Percentiles rank a stretch among this genome's conserved stretches.
These are phyloP conservation scores for Lichtheimia ramosa DNA, from an alignment of 371 early-diverging fungal species.

Conservation along the genomic window DNA sequence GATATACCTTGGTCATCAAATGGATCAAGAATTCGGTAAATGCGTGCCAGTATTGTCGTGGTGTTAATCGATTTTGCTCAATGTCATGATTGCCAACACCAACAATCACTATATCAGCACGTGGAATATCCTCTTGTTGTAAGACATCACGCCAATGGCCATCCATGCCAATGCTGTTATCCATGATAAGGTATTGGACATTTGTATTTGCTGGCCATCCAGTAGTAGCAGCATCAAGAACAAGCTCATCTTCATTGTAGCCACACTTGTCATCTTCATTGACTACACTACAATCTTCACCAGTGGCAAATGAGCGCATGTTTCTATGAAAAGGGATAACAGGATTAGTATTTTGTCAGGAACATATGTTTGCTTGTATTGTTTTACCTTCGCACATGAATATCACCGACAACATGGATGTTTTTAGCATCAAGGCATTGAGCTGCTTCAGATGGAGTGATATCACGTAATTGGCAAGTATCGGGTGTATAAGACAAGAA, in stretches of 20 bases:
- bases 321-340: not conserved
- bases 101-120: constrained; percentile 33
- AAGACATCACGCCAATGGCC: constrained; percentile 20
- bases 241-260: constrained; percentile 5
- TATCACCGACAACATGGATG: constrained; percentile 39
- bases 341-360: not conserved
- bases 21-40: constrained; percentile 17
- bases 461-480: constrained; percentile 14
- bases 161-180: constrained; percentile 14
- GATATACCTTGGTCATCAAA: constrained; percentile 18
- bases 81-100: constrained; percentile 33
- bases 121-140: constrained; percentile 12
- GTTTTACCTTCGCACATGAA: constrained; percentile 24
- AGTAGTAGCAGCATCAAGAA: constrained; percentile 4
- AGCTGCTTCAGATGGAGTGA: constrained; percentile 8
- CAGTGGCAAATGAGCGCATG: not conserved
- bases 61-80: constrained; percentile 14
- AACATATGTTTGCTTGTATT: not conserved
- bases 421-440: constrained; percentile 22
- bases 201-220: constrained; percentile 14
- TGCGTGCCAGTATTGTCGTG: constrained; percentile 23
- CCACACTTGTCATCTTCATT: constrained; percentile 9
- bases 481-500: constrained; percentile 15
- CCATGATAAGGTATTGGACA: constrained; percentile 5
- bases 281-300: constrained; percentile 3